Evolutionary conservation across 2,329 filamentous ascomycete genomes (phyloP), one percentile per base, ranked within the genome.

Genomic region (Pseudogymnoascus sp.): DNA sequence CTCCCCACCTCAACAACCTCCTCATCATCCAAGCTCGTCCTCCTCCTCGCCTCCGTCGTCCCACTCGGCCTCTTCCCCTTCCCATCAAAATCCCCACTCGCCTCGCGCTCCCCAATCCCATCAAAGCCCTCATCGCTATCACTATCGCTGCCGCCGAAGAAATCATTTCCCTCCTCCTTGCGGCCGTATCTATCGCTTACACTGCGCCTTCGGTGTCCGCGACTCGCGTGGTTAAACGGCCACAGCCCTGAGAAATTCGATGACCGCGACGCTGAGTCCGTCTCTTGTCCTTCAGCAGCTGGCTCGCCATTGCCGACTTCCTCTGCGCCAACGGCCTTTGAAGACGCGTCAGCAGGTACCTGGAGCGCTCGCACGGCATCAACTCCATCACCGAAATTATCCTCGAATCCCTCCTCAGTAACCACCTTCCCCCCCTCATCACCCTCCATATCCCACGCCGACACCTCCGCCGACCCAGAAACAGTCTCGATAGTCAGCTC

Each of bases 21-120:
- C 60, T 73, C 71, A 67, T 74, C 72, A 63, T 73, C 72, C 3
- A 74, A 63, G 65, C 70, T 73, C 28, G 71, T 73, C 53, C 72
- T 68, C 63, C 72, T 63, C 65, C 70, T 72, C 53, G 72, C 72
- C 65, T 73, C 71, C 1, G 70, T 73, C 38, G 71, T 73, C 11
- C 62, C 65, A 64, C 68, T 70, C 43, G 71, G 53, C 42, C 68
- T 66, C 63, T 68, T 67, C 14, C 18, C n/a, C 9, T 49, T 38
- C 5, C 46, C 59, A 18, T 63, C 61, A 36, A 63, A 59, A 34
- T 62, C 36, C 16, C 63, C 69, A 64, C 59, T 66, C 12, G 64
- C 67, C 40, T 12, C 53, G 3, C 42, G 38, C 49, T 25, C 63
- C 34, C 60, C 60, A 34, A 46, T 64, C 59, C 59, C 62, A 5